Percentiles rank a stretch among this genome's conserved stretches.
These are phyloP conservation scores for Luffa acutangula DNA, from an alignment of 306 rosid species.

Conservation along the genomic window DNA sequence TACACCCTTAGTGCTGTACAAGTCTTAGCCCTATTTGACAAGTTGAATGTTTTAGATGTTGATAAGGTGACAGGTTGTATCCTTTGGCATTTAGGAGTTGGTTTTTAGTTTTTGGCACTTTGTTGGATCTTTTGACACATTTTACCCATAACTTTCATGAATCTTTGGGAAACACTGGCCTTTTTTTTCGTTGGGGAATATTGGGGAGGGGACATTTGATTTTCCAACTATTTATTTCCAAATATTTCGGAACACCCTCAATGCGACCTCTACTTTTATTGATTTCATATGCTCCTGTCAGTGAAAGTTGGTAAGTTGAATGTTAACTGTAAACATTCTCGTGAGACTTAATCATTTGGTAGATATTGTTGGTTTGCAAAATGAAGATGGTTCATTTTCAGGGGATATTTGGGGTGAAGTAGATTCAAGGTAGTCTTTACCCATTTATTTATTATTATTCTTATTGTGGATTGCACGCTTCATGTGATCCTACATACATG, in stretches of 20 bases:
- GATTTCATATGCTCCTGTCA: not conserved
- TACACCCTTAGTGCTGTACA: constrained; percentile 77
- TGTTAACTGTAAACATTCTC: not conserved
- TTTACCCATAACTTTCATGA: not conserved
- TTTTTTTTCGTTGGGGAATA: not conserved
- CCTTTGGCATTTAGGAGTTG: constrained; percentile 27
- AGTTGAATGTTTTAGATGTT: constrained; percentile 41
- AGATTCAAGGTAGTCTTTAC: constrained; percentile 49
- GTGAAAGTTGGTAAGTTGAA: not conserved
- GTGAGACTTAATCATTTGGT: constrained; percentile 30
- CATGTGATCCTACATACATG: not conserved
- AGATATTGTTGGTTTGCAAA: constrained; percentile 74
- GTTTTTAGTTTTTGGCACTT: not conserved
- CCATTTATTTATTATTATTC: not conserved
- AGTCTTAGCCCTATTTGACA: constrained; percentile 65
- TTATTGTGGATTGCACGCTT: not conserved
- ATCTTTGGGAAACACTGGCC: not conserved
- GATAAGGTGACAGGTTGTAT: constrained; percentile 76
- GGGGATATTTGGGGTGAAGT: constrained; percentile 90
- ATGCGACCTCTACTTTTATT: not conserved
- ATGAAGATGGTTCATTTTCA: constrained; percentile 82
- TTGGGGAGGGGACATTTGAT: not conserved
- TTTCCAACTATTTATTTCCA: not conserved
- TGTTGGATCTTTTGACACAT: not conserved
- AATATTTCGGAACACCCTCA: not conserved